Percentiles rank a stretch among this genome's conserved stretches.
These are phyloP conservation scores for Spencermartinsiella europaea DNA, from an alignment of 805 yeast species.

Conservation along the genomic window DNA sequence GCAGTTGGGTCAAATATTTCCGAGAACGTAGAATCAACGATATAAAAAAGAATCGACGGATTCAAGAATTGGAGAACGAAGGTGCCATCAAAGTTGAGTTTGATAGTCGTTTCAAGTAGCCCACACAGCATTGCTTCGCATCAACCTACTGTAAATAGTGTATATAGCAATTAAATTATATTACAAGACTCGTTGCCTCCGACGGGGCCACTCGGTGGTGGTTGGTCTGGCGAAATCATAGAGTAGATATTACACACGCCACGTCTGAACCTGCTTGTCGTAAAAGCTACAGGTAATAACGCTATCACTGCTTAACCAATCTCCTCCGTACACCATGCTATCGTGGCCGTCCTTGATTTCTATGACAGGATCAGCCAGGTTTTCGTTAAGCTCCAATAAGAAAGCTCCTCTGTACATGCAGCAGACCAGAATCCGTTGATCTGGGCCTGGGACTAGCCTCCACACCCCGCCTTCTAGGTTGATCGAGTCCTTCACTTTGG, in stretches of 20 bases:
- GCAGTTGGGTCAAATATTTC: constrained; percentile 85
- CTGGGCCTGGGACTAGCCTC: constrained; percentile 70
- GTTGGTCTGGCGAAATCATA: no score
- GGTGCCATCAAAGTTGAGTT: constrained; percentile 41
- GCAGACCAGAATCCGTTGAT: constrained; percentile 60
- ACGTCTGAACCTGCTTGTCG: constrained; percentile 73
- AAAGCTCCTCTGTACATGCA: constrained; percentile 97
- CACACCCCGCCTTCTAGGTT: constrained; percentile 93
- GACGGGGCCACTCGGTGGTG: no score
- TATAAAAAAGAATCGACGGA: constrained; percentile 58
- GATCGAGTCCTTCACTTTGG: constrained; percentile 35
- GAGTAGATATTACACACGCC: constrained; percentile 49
- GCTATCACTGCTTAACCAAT: constrained; percentile 55
- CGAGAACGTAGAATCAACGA: constrained; percentile 85
- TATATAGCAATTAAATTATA: background rate
- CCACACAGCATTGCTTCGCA: background rate
- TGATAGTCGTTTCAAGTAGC: constrained; percentile 16
- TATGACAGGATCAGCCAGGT: constrained; percentile 31
- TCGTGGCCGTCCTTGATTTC: constrained; percentile 51
- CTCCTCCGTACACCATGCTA: constrained; percentile 96
- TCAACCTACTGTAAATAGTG: background rate
- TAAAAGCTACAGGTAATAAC: constrained; percentile 88
- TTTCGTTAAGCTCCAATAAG: constrained; percentile 42
- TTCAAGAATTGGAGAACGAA: constrained; percentile 64
- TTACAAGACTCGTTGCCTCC: no score